Percentiles rank a stretch among this genome's conserved stretches.
Evolutionary conservation across 1,284 basidiomycete genomes (phyloP).

Genomic region (Taiwanofungus camphoratus): DNA sequence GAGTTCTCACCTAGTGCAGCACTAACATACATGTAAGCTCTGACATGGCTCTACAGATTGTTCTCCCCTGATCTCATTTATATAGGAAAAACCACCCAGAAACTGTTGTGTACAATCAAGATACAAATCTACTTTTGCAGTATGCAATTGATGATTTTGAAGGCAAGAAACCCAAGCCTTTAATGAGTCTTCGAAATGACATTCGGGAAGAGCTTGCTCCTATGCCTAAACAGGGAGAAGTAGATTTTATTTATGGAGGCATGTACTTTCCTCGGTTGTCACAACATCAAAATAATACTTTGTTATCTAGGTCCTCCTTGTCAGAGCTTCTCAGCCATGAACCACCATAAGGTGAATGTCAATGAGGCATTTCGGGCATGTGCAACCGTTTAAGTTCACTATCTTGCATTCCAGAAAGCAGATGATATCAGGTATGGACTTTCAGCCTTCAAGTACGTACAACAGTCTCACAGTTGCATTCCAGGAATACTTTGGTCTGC

Average conservation of each 20-base stretch:
- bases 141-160: slow-evolving; percentile 46
- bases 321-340: slow-evolving; percentile 60
- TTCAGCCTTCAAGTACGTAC: slow-evolving; percentile 9
- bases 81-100: slow-evolving; percentile 52
- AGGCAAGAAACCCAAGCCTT: slow-evolving; percentile 32
- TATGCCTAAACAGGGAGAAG: slow-evolving; percentile 51
- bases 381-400: slow-evolving; percentile 3
- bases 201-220: slow-evolving; percentile 32
- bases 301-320: slow-evolving; percentile 55
- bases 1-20: slow-evolving; percentile 61
- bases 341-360: slow-evolving; percentile 45
- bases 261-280: slow-evolving; percentile 15
- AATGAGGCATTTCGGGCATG: background rate
- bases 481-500: slow-evolving; percentile 54
- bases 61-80: background rate
- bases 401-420: slow-evolving; percentile 34
- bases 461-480: slow-evolving; percentile 4
- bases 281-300: background rate
- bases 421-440: slow-evolving; percentile 45
- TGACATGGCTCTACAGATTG: slow-evolving; percentile 6
- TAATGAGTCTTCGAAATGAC: slow-evolving; percentile 30
- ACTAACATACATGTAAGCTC: slow-evolving; percentile 47
- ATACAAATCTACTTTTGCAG: slow-evolving; percentile 51
- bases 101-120: slow-evolving; percentile 56
- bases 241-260: slow-evolving; percentile 72